Evolutionary conservation across 2,329 filamentous ascomycete species (phyloP), one percentile per base, ranked within the genome.

Genomic region (Scedosporium minutisporum): DNA sequence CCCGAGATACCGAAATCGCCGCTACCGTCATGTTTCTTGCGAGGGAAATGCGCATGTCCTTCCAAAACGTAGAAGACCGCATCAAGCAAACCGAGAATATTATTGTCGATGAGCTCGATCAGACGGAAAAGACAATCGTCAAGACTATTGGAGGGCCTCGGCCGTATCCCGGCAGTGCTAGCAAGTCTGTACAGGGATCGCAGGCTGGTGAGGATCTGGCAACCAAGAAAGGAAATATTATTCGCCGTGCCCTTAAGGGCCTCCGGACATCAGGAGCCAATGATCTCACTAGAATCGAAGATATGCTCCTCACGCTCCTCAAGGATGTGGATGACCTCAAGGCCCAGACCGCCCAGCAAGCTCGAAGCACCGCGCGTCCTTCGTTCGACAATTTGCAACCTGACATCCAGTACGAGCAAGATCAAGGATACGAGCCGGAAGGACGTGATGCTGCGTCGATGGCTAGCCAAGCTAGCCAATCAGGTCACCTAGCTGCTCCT

Each of bases 21-120:
- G 91, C 97, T 57, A 93, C 95, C 0, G 84, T 99, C 38, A 95
- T 99, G 65, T 88, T 93, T 64, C 93, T 92, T 62, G 93, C 95
- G 3, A 88, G 95, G 12, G 95, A 99, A 75, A 97, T 97, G 93
- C 91, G 93, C 66, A 96, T 90, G 68, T 96, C 91, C 0, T 96
- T 97, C 71, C 91, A 96, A 67, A 93, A 96, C 69, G 90, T 99
- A 82, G 97, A 95, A 79, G 89, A 88, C 66, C 88, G 96, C 70
- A 89, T 99, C 65, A 88, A 89, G 59, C 89, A 96, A 67, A 93
- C 96, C 64, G 93, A 97, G 70, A 90, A 91, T 64, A 84, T 92
- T 70, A 89, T 97, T 70, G 91, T 97, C 74, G 87, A 89, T 46
- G 87, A 90, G 65, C 89, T 90, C n/a, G 89, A 90, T 69, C 91